Evolutionary conservation across 169 alveolate species (phyloP), one percentile per base, ranked within the genome.

Genomic region (Perkinsus chesapeaki): DNA sequence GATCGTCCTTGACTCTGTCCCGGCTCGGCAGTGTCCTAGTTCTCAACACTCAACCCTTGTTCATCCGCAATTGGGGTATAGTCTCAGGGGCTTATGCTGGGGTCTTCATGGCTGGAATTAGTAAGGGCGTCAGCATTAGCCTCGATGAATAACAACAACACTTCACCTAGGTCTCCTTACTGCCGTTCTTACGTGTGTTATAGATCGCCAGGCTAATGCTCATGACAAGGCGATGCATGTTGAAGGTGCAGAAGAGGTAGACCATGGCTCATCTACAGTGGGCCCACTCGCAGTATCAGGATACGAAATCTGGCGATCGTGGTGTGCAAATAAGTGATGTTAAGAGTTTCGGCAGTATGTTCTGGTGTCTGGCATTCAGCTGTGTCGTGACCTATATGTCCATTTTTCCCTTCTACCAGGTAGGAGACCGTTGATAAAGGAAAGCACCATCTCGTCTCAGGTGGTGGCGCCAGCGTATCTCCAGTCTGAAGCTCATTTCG

Each of bases 11-110:
- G 90, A 93, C 95, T 91, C 94, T 95, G 23, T 92, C 96, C 19
- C 73, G 96, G 47, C 93, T 95, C 10, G 97, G 96, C 9, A 92
- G 95, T 72, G 96, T 96, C 73, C 48, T 93, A n/a, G 95, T 94
- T 82, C 95, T 95, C 94, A 92, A 95, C 73, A 90, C 94, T 60
- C 82, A 94, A 94, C 27, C 96, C 96, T 0, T 90, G 92, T 37
- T 92, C 82, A 34, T 60, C 82, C 82, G 82, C 37, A 60, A 60
- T 34, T 60, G 82, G 82, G 82, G 82, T 60, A 34, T 60, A 3
- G 3, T 60, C 82, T 12, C 31, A 20, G 82, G 82, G 31, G 82
- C 82, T 7, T 0, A 20, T 3, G 82, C 82, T 12, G 82, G 82
- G 31, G 82, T 60, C 82, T 60, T 27, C 82, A 60, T 60, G 82